These are phyloP conservation scores for Conringia planisiliqua DNA, from an alignment of 345 rosid species.

Conservation along the genomic window DNA sequence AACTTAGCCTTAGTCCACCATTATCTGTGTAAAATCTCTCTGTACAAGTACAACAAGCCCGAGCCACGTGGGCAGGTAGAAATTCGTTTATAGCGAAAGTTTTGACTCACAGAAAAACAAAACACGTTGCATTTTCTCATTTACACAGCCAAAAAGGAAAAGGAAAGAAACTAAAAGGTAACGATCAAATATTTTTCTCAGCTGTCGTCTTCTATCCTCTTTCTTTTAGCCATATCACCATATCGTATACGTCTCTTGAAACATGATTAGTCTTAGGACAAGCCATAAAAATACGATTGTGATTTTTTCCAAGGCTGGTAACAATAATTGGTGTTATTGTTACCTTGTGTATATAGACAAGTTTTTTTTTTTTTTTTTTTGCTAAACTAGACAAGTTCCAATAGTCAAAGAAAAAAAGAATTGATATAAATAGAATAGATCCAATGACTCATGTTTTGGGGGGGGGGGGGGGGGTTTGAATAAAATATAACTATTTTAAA, in stretches of 20 bases:
- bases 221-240: not conserved
- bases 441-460: not conserved
- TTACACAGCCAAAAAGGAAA: constrained; percentile 5
- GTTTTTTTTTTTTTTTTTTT: too few species aligned
- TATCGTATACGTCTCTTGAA: constrained; percentile 18
- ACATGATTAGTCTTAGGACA: not conserved
- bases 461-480: too few species aligned
- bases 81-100: constrained; percentile 11
- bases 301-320: not conserved
- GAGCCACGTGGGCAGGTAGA: constrained; percentile 12
- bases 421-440: not conserved
- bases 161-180: not conserved
- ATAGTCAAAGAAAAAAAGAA: not conserved
- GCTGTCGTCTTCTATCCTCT: constrained; percentile 8
- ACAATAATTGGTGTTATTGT: not conserved
- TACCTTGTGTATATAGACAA: not conserved
- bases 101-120: not conserved
- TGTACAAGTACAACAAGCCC: not conserved
- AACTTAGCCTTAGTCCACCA: not conserved
- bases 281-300: not conserved
- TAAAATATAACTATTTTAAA: not conserved
- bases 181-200: not conserved
- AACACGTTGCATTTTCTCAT: constrained; percentile 25
- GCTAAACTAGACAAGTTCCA: not conserved
- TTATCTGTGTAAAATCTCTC: not conserved